Evolutionary conservation across 2,329 filamentous ascomycete genomes (phyloP), one percentile per base, ranked within the genome.

Genomic region (Thielaviopsis musarum): DNA sequence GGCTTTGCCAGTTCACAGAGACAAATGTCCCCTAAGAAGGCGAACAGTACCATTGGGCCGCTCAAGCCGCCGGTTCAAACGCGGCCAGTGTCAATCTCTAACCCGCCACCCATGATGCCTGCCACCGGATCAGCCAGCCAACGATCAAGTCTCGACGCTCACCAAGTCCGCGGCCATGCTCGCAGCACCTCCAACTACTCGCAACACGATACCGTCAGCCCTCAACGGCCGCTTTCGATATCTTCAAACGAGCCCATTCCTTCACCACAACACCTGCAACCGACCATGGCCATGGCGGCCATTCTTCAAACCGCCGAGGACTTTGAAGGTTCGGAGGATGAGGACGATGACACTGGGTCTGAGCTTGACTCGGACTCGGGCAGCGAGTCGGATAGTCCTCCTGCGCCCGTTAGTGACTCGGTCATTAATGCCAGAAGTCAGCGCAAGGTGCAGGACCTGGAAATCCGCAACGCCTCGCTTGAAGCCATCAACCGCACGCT

Each of bases 391-490:
- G 62, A 63, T 21, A 58, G 57, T 13, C 59, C 52, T 10, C 34
- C 59, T 2, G 53, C 54, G 28, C 26, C 53, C 4, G 17, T 61
- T 62, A 87, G 82, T 63, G 90, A 94, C 62, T 76, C 89, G 6
- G 89, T 93, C 12, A 81, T 86, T n/a, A 93, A 89, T 68, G 93
- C 93, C 15, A 82, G 93, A 30, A 81, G 89, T 41, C 93, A 97
- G 70, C 82, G 93, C 62, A 98, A 97, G 73, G 91, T 98, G 0
- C 81, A 97, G 65, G 93, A 98, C 69, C 75, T 98, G 5, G 89
- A 98, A 69, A 98, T 98, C 64, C 95, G 87, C 59, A 98, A 98
- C 67, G 93, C 89, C 1, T 96, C 91, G 1, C 78, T 98, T 2
- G 81, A 95, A 60, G 93, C 93, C 49, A 97, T 98, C 72, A 98